A percentile compares a stretch with the other conserved stretches of the same genome.
phyloP scores from a whole-genome alignment of 176 grass and related monocot genomes.

The Cenchrus purpureus region DNA sequence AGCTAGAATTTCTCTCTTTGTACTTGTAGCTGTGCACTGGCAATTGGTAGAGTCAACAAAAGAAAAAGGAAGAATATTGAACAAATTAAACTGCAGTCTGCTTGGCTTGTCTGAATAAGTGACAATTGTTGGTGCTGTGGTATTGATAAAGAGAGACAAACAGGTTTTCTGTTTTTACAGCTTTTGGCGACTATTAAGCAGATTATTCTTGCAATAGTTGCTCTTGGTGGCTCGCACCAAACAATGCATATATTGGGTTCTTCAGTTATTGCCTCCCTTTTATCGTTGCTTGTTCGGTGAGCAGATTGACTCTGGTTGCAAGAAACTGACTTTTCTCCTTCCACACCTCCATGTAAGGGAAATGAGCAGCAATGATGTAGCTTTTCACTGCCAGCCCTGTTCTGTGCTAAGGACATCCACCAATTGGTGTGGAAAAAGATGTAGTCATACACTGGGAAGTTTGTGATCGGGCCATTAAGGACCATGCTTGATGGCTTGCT shows the following conservation, averaged over 20 bases:
- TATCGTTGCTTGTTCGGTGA: neutral
- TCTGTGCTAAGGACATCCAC: neutral
- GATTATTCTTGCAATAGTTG: neutral
- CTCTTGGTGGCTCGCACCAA: neutral
- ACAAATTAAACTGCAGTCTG: neutral
- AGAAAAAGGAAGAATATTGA: neutral
- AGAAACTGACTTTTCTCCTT: neutral
- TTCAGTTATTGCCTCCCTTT: neutral
- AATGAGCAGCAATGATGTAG: neutral
- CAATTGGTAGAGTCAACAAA: neutral
- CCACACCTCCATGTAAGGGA: neutral
- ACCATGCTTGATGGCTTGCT: too few relatives aligned
- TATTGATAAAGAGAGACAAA: neutral
- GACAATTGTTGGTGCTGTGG: neutral
- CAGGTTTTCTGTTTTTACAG: neutral
- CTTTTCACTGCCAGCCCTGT: neutral
- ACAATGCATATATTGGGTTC: neutral
- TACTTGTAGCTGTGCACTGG: too few relatives aligned
- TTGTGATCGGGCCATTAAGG: neutral
- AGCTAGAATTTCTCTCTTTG: neutral
- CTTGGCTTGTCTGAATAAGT: neutral
- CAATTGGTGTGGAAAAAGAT: neutral
- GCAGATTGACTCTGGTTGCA: too few relatives aligned
- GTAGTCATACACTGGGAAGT: neutral
- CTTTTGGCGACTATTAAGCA: neutral